Evolutionary conservation across 352 stramenopile species (phyloP).

Genomic region (Globisporangium barbulae): DNA sequence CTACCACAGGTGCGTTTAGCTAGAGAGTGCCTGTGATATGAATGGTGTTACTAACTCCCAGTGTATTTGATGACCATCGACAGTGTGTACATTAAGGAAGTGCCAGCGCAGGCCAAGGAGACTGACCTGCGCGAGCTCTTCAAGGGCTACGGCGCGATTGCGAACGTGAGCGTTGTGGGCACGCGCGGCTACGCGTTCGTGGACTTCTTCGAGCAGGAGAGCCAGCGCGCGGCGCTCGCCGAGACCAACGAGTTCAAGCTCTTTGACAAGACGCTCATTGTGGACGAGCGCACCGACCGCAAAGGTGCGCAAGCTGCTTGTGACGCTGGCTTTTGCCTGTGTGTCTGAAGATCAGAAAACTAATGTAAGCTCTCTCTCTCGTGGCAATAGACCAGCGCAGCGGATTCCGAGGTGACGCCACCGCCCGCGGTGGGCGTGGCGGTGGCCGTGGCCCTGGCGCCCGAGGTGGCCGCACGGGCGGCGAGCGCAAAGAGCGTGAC

Average conservation of each 20-base stretch:
- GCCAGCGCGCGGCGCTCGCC: slow-evolving; percentile 67
- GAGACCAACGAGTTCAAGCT: slow-evolving; percentile 69
- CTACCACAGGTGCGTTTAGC: slow-evolving; percentile 31
- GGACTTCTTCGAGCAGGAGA: slow-evolving; percentile 76
- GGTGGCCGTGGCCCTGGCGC: slow-evolving; percentile 41
- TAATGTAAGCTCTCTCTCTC: background rate
- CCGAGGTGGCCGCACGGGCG: slow-evolving; percentile 44
- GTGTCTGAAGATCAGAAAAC: slow-evolving; percentile 6
- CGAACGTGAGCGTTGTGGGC: slow-evolving; percentile 54
- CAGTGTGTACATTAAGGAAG: slow-evolving; percentile 79
- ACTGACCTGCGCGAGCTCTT: slow-evolving; percentile 78
- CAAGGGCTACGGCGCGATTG: slow-evolving; percentile 71
- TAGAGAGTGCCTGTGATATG: background rate
- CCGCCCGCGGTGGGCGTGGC: slow-evolving; percentile 44
- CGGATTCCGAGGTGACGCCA: slow-evolving; percentile 38
- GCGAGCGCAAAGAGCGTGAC: slow-evolving; percentile 67
- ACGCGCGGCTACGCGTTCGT: slow-evolving; percentile 79
- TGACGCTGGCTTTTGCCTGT: background rate
- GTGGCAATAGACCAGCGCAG: slow-evolving; percentile 30
- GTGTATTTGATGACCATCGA: background rate
- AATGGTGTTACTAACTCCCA: background rate
- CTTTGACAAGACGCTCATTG: slow-evolving; percentile 69
- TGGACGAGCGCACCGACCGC: slow-evolving; percentile 70
- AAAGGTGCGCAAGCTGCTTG: slow-evolving; percentile 38
- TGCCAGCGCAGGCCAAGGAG: slow-evolving; percentile 72